Evolutionary conservation across 768 basidiomycete species (phyloP), one percentile per base, ranked within the genome.

Genomic region (Trichaptum fuscoviolaceum): DNA sequence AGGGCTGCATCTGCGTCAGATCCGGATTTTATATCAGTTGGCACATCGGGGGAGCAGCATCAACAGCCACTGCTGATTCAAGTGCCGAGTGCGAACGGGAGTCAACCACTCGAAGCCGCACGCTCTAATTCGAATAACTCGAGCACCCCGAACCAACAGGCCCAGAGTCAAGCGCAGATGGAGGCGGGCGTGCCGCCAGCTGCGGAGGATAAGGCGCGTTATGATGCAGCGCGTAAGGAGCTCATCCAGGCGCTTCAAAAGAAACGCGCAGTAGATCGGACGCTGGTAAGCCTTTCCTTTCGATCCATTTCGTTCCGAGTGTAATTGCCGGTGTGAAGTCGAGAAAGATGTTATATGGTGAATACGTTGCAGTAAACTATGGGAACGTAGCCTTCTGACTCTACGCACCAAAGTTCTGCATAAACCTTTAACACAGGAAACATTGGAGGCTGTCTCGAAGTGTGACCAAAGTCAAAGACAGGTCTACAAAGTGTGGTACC

Each of bases 201-300:
- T 59, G 73, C 84, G n/a, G 91, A 92, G 67, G 90, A 91, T 69
- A 87, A 87, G 73, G 77, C 84, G 58, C 85, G 83, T 20, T 93
- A 91, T 77, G 90, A 93, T 69, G 78, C 81, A 15, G 81, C 91
- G 63, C 90, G 86, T 76, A 90, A 88, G 72, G 92, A 93, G 69
- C 83, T 94, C 42, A 77, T 87, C 71, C 83, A 87, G 70, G 90
- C 91, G 30, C 76, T 95, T 17, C 82, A 87, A 27, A 92, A 87
- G 77, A 93, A 93, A 73, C 80, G 93, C 10, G 82, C 81, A 5
- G 80, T 87, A 10, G 93, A 95, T 79, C 90, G 89, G 71, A 87
- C 91, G 70, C 79, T 95, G 72, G 92, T 93, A 62, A 24, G 87
- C 78, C 25, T 12, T 10, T 61, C 2, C 52, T 24, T 26, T 63